Evolutionary conservation across 2,329 filamentous ascomycete genomes (phyloP).

Genomic region (Chalara sp.): DNA sequence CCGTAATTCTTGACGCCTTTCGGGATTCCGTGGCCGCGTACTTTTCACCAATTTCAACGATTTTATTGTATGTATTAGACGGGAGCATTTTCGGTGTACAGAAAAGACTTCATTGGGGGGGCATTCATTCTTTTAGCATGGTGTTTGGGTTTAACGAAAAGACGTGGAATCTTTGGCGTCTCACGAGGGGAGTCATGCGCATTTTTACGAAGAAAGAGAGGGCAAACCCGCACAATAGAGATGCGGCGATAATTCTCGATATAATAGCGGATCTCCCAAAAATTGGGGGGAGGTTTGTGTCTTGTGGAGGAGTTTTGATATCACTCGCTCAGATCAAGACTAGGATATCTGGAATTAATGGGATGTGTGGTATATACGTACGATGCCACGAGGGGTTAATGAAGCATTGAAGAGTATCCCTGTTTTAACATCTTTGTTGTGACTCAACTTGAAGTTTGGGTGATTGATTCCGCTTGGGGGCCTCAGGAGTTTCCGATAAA

Average conservation of each 20-base stretch:
- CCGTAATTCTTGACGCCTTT: background rate
- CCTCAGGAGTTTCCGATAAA: too few relatives aligned
- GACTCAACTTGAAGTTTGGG: too few relatives aligned
- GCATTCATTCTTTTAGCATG: background rate
- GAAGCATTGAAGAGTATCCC: too few relatives aligned
- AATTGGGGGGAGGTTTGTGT: slow-evolving; percentile 7
- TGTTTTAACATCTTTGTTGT: too few relatives aligned
- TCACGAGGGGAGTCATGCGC: background rate
- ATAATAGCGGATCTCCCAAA: slow-evolving; percentile 10
- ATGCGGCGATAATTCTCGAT: background rate
- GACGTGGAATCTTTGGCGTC: background rate
- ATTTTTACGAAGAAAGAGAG: background rate
- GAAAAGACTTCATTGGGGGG: too few relatives aligned
- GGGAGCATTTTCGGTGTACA: background rate
- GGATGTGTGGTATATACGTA: too few relatives aligned
- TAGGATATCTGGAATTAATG: background rate
- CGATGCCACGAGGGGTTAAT: too few relatives aligned
- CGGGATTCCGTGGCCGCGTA: background rate
- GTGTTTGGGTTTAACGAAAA: background rate
- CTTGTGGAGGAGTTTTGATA: background rate
- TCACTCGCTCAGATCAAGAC: background rate
- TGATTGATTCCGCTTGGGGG: too few relatives aligned
- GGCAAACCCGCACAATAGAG: background rate
- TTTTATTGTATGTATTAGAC: background rate
- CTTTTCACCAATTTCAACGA: too few relatives aligned